Evolutionary conservation across 352 stramenopile genomes (phyloP).

Genomic region (Phytophthora rubi): DNA sequence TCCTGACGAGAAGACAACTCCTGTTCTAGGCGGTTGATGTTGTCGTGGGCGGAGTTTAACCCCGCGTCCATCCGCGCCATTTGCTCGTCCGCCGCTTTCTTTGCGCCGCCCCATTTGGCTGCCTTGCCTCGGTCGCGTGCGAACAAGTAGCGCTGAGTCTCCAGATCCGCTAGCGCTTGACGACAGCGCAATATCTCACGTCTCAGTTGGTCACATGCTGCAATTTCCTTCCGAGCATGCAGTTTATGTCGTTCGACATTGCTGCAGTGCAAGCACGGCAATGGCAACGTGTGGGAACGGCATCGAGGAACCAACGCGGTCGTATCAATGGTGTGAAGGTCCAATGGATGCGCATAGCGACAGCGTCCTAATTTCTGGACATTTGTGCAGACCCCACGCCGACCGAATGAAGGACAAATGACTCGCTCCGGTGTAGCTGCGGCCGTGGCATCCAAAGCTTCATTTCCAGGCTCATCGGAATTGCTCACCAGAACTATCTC

Average conservation of each 20-base stretch:
- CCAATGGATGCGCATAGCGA: slow-evolving; percentile 59
- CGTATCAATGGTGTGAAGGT: slow-evolving; percentile 65
- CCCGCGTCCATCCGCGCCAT: slow-evolving; percentile 40
- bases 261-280: slow-evolving; percentile 66
- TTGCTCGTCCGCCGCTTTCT: slow-evolving; percentile 53
- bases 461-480: background rate
- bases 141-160: slow-evolving; percentile 56
- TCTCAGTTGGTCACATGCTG: slow-evolving; percentile 31
- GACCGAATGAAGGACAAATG: slow-evolving; percentile 61
- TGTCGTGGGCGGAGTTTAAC: slow-evolving; percentile 17
- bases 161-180: slow-evolving; percentile 52
- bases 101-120: slow-evolving; percentile 66
- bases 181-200: slow-evolving; percentile 39
- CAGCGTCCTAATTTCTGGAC: slow-evolving; percentile 70
- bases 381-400: slow-evolving; percentile 61
- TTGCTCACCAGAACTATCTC: background rate
- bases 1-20: slow-evolving; percentile 28
- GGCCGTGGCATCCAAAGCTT: background rate
- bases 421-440: background rate
- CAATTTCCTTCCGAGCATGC: slow-evolving; percentile 26
- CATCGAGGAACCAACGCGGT: slow-evolving; percentile 48
- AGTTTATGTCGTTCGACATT: slow-evolving; percentile 42
- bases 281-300: slow-evolving; percentile 53
- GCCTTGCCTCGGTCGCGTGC: slow-evolving; percentile 48
- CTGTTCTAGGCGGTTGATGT: slow-evolving; percentile 8